Evolutionary conservation across 768 basidiomycete genomes (phyloP), one percentile per base, ranked within the genome.

Genomic region (Kwoniella botswanensis): DNA sequence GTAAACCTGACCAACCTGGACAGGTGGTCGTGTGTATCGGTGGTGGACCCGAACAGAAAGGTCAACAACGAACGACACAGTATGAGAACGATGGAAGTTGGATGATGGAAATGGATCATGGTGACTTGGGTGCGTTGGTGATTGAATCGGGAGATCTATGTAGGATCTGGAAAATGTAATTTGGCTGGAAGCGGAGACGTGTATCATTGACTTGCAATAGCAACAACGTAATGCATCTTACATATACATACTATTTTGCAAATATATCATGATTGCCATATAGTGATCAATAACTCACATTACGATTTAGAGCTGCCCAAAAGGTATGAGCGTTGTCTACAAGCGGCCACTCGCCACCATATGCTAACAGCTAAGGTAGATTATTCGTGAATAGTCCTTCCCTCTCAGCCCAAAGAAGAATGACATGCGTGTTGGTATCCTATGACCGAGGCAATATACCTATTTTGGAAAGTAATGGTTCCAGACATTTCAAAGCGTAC

Each of bases 41-140:
- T 61, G 80, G 79, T 17, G 41, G 56, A 41, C 54, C 61, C 7
- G 70, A 72, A 7, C 50, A 70, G 24, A 76, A 73, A 56, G 80
- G 82, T 24, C 70, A 72, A 54, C 72, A 76, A 55, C 52, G 75
- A 26, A 76, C 72, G 54, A 82, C 82, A 22, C 63, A 72, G 24
- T 82, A 79, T 68, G 55, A 71, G 70, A 76, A 81, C 67, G 77
- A 74, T 21, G 82, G 76, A 18, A 71, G 75, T 26, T 82, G 82
- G 82, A 81, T 81, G 80, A 79, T 82, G 75, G 76, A 81, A 65
- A 17, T 59, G 11, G 74, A 74, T 43, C 59, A 41, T 10, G 78
- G 74, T 1, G 77, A 78, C 63, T 50, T 72, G 63, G 70, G 63
- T 22, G 67, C 74, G 26, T 50, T 76, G 63, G 76, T 82, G 43